Conservation (phyloP, 192 early-diverging fungal genomes). For the Coemansia sp. region DNA sequence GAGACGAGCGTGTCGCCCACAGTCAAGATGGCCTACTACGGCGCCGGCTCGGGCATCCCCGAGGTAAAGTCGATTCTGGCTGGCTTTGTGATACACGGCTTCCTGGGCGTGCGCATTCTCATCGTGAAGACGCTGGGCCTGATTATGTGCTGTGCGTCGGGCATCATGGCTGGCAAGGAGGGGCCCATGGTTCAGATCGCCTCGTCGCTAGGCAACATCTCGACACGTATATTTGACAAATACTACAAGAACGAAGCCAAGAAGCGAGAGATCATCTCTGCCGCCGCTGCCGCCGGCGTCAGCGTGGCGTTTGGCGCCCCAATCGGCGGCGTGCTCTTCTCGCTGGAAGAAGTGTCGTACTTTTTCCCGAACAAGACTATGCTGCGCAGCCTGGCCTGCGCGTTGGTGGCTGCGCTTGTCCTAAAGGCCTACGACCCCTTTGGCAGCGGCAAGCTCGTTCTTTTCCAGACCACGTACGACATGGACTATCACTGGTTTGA, state of each 20-base stretch:
- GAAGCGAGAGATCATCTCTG: slow-evolving; percentile 90
- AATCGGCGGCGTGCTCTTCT: slow-evolving; percentile 93
- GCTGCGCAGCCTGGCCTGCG: slow-evolving; percentile 68
- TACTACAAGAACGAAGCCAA: slow-evolving; percentile 92
- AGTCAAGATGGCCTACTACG: slow-evolving; percentile 72
- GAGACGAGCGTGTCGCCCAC: slow-evolving; percentile 50
- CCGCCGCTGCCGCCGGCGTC: slow-evolving; percentile 88
- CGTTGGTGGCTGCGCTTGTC: slow-evolving; percentile 57
- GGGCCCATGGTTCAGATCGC: slow-evolving; percentile 93
- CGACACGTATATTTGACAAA: slow-evolving; percentile 84
- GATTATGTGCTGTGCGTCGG: slow-evolving; percentile 81
- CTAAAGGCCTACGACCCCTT: slow-evolving; percentile 61
- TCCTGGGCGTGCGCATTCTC: slow-evolving; percentile 86
- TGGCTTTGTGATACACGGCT: slow-evolving; percentile 91
- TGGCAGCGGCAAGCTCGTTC: slow-evolving; percentile 56
- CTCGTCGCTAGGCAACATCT: slow-evolving; percentile 85
- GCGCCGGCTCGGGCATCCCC: slow-evolving; percentile 91
- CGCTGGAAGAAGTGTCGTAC: slow-evolving; percentile 89
- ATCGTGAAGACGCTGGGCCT: slow-evolving; percentile 87
- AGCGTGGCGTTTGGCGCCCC: slow-evolving; percentile 96
- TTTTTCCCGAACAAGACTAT: slow-evolving; percentile 67
- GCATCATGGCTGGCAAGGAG: slow-evolving; percentile 87
- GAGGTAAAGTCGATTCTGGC: slow-evolving; percentile 95
- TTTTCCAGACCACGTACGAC: slow-evolving; percentile 63
- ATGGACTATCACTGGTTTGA: slow-evolving; percentile 74